Evolutionary conservation across 129 eudicot species (phyloP).

Genomic region (Flaveria bidentis): DNA sequence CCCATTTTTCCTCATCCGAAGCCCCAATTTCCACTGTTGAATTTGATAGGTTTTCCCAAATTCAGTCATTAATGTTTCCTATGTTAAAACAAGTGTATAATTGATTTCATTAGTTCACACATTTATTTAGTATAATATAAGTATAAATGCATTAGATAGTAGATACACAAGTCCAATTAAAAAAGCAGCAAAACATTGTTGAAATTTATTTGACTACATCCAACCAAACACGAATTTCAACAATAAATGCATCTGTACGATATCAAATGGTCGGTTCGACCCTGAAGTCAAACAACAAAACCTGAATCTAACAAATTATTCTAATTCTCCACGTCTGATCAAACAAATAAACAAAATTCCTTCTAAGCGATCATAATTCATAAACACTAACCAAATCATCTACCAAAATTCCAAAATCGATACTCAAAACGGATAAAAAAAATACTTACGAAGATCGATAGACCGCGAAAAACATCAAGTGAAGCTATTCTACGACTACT

Average conservation of each 20-base stretch:
- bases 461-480: constrained; percentile 79
- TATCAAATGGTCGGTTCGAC: not conserved
- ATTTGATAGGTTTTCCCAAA: not conserved
- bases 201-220: not conserved
- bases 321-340: not conserved
- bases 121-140: not conserved
- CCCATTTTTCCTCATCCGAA: not conserved
- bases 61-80: not conserved
- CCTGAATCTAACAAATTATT: constrained; percentile 5
- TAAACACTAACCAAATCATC: not conserved
- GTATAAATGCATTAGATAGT: not conserved
- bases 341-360: constrained; percentile 1
- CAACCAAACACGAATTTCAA: not conserved
- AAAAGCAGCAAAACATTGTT: not conserved
- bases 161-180: not conserved
- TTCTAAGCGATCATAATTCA: constrained; percentile 6
- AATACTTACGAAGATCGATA: constrained; percentile 58
- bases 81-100: not conserved
- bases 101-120: not conserved
- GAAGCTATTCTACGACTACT: constrained; percentile 55
- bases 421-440: not conserved
- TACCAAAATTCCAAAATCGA: not conserved
- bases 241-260: constrained; percentile 10
- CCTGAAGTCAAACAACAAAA: constrained; percentile 16
- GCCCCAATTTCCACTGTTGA: not conserved